These are phyloP conservation scores for Boletus insuetus DNA, from an alignment of 768 basidiomycete genomes.

Conservation along the genomic window DNA sequence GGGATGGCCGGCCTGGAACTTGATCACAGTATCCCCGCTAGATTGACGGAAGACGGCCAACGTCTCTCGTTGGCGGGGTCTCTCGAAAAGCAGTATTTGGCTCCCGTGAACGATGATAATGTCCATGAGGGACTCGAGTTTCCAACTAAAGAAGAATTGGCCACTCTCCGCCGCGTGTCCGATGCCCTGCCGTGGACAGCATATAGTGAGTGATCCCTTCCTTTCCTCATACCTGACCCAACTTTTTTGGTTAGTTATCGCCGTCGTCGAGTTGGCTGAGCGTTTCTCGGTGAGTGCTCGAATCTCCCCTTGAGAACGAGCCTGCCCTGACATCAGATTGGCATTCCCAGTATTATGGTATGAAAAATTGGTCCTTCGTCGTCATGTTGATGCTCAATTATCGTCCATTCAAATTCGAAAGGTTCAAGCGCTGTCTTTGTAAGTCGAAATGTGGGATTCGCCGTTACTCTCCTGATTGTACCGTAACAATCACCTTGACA, in stretches of 20 bases:
- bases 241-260: conserved; percentile 48
- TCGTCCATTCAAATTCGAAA: conserved; percentile 14
- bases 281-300: conserved; percentile 60
- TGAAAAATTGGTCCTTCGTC: conserved; percentile 3
- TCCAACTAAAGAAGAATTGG: conserved; percentile 60
- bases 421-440: conserved; percentile 43
- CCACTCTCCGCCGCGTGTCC: conserved; percentile 57
- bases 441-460: conserved; percentile 2
- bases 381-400: neutral
- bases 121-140: conserved; percentile 55
- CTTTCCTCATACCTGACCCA: neutral
- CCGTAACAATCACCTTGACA: conserved; percentile 18
- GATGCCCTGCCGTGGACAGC: conserved; percentile 59
- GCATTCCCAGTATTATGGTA: conserved; percentile 44
- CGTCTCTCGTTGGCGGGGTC: neutral
- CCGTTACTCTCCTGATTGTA: neutral
- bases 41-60: conserved; percentile 13
- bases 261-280: conserved; percentile 66
- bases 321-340: neutral
- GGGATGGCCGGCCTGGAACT: conserved; percentile 11
- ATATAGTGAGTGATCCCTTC: conserved; percentile 29
- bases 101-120: conserved; percentile 24
- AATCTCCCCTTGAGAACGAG: neutral
- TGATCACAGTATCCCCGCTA: conserved; percentile 9
- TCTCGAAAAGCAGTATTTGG: conserved; percentile 25